phyloP scores from a whole-genome alignment of 768 basidiomycete species.

The Xanthoconium stramineum region DNA sequence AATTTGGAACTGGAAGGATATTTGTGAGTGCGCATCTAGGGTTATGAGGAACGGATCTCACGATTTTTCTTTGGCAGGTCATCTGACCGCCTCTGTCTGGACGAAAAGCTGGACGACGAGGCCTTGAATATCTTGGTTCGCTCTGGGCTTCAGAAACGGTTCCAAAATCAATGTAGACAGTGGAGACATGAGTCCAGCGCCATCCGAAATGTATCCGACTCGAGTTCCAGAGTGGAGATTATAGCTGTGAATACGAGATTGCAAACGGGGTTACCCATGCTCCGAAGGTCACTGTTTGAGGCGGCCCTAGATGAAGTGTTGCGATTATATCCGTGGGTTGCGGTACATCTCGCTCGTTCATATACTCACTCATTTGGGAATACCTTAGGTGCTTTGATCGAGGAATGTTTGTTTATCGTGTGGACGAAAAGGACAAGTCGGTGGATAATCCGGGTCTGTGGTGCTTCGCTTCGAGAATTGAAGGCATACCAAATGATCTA shows the following conservation, averaged over 20 bases:
- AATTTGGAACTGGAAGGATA: conserved; percentile 11
- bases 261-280: not conserved
- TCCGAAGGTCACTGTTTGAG: conserved; percentile 23
- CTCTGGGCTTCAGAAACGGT: conserved; percentile 30
- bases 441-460: conserved; percentile 4
- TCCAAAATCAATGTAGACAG: conserved; percentile 12
- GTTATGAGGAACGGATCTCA: not conserved
- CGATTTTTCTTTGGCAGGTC: conserved; percentile 6
- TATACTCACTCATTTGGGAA: not conserved
- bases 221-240: not conserved
- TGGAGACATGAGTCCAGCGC: conserved; percentile 22
- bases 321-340: conserved; percentile 25
- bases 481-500: not conserved
- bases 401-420: conserved; percentile 3
- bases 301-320: conserved; percentile 22
- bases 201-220: not conserved
- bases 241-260: not conserved
- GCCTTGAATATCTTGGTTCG: conserved; percentile 26
- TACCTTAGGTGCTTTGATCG: conserved; percentile 18
- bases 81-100: conserved; percentile 23
- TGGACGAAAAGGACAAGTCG: not conserved
- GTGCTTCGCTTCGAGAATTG: not conserved
- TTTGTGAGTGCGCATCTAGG: conserved; percentile 17
- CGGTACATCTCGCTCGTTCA: not conserved
- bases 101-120: conserved; percentile 21